Evolutionary conservation across 805 yeast species (phyloP).

Genomic region (Yamadazyma scolyti): DNA sequence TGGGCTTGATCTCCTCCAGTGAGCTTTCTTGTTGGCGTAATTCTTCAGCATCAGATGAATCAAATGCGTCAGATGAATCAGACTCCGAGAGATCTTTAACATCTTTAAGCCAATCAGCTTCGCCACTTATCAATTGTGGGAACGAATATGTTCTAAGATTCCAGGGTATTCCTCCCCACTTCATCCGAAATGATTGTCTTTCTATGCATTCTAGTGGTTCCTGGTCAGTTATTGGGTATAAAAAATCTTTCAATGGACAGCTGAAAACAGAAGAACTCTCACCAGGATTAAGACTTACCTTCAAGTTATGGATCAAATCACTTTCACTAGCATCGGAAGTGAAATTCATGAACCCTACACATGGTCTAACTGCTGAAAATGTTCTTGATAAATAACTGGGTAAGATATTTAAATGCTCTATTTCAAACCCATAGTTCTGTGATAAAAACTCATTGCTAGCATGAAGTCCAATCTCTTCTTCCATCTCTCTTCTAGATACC

Average conservation of each 20-base stretch:
- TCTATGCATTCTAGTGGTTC: conserved; percentile 27
- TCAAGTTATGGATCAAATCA: conserved; percentile 23
- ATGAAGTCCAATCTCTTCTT: conserved; percentile 80
- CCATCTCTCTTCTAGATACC: conserved; percentile 78
- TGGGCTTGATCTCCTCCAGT: conserved; percentile 6
- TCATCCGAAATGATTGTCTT: conserved; percentile 30
- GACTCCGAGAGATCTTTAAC: conserved; percentile 51
- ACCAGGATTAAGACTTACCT: conserved; percentile 64
- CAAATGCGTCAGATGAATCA: conserved; percentile 7
- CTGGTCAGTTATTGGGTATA: conserved; percentile 23
- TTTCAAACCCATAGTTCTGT: conserved; percentile 46
- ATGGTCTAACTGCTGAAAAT: conserved; percentile 78
- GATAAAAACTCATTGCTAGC: conserved; percentile 42
- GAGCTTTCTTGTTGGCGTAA: conserved; percentile 7
- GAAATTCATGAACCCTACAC: conserved; percentile 59
- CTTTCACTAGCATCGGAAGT: conserved; percentile 14
- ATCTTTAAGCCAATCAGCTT: conserved; percentile 60
- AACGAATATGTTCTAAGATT: conserved; percentile 58
- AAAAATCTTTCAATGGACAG: conserved; percentile 63
- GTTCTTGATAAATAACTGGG: conserved; percentile 85
- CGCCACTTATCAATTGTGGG: conserved; percentile 50
- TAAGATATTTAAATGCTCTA: conserved; percentile 58
- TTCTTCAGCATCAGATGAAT: conserved; percentile 35
- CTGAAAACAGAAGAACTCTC: conserved; percentile 71
- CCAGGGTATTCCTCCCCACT: conserved; percentile 77